Base-by-base conservation (phyloP, 495 filamentous ascomycete genomes). In the Cetradonia linearis region DNA sequence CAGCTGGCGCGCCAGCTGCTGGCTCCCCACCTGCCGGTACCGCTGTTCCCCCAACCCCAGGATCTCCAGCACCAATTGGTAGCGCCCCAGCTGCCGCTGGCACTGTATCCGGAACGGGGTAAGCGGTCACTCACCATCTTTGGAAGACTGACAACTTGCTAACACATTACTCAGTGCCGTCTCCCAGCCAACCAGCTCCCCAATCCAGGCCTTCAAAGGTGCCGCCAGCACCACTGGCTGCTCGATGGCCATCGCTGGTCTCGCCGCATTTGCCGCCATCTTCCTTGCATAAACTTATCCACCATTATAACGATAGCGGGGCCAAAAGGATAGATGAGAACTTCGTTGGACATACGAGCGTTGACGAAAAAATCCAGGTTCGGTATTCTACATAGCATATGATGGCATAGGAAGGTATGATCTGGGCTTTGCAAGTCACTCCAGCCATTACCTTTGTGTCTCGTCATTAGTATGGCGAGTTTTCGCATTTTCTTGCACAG, bases 211-310 rank as follows among this genome's bases (percentile, higher is more conserved):
- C 63, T 78, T 72, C 76, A 76, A 72, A 64, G 76, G 74, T 67
- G 76, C 77, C 52, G 76, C 73, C 63, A 73, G 67, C 73, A 67
- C 76, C 65, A 55, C 78, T 65, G 69, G 70, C 69, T 70, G 70
- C 73, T 78, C 76, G 50, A 70, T 80, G 67, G 69, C 68, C 67
- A 71, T 77, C 68, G 75, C 77, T 62, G 75, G 73, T 71, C 69
- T 69, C 30, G 76, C 77, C 61, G 77, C 76, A 63, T 69, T 70
- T 59, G 76, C 76, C 47, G 78, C 77, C 69, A 70, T 79, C 73
- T 73, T 81, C 73, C 66, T 81, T 67, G 77, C 74, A 68, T 81
- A 81, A 72, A 76, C 70, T 42, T 14, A 36, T 34, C 42, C 42
- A 46, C 42, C 42, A 46, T 54, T 30, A 36, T 54, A 13, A 54